Conservation (phyloP, 768 basidiomycete genomes). For the Hygrophorus pudorinus region DNA sequence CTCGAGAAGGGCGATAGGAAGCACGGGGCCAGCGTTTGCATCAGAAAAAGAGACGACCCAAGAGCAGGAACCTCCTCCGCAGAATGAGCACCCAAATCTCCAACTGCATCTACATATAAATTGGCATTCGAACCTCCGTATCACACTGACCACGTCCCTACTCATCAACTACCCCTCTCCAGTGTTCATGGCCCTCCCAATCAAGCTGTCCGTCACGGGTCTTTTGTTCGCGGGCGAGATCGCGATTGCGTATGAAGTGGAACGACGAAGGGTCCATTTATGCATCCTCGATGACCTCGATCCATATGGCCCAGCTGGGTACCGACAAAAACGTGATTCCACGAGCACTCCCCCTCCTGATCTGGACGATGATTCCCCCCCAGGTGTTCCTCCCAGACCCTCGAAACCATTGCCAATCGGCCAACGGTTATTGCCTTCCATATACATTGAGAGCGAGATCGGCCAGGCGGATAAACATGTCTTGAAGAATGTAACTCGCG, state of each 20-base stretch:
- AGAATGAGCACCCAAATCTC: constrained; percentile 50
- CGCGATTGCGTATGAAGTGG: constrained; percentile 86
- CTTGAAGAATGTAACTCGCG: constrained; percentile 87
- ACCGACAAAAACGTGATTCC: constrained; percentile 39
- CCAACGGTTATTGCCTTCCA: constrained; percentile 72
- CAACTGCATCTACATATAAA: constrained; percentile 82
- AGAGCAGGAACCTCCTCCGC: constrained; percentile 12
- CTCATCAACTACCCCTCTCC: constrained; percentile 96
- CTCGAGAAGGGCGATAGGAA: constrained; percentile 48
- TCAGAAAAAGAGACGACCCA: background rate
- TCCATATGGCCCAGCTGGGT: constrained; percentile 65
- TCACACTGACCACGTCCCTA: constrained; percentile 86
- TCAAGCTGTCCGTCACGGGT: constrained; percentile 87
- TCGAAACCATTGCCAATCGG: constrained; percentile 72
- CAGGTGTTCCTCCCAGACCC: constrained; percentile 28
- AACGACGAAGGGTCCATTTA: constrained; percentile 70
- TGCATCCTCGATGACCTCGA: constrained; percentile 85
- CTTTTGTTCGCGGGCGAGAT: constrained; percentile 82
- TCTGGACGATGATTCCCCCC: constrained; percentile 43
- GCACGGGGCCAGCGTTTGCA: constrained; percentile 32
- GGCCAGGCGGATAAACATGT: constrained; percentile 95
- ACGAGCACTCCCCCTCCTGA: constrained; percentile 49
- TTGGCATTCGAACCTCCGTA: constrained; percentile 81
- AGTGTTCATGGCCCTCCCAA: constrained; percentile 94
- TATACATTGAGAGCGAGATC: constrained; percentile 93